Base-by-base conservation (phyloP, 2,329 filamentous ascomycete genomes). In the Alternaria alternata region DNA sequence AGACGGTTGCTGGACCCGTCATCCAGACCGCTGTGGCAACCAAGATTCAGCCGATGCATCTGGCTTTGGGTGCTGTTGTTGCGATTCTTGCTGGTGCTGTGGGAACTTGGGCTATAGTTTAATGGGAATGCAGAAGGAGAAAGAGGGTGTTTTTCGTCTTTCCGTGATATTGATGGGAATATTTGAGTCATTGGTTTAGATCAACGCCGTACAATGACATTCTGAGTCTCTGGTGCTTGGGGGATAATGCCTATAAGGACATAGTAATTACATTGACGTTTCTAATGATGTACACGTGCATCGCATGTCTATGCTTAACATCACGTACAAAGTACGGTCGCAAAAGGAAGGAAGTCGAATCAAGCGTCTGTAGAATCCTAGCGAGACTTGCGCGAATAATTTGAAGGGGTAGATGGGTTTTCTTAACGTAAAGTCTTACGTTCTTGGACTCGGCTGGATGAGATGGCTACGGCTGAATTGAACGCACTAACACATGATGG, bases 341-440 rank as follows among this genome's bases (percentile, higher is more conserved):
- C 39, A 24, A 36, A 32, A 22, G 20, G 46, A 36, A 24, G 30
- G 32, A 4, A 49, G 46, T n/a, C 20, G 20, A 18, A 38, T 38
- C 30, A 36, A 24, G 46, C 46, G 16, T 34, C 30, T 11, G 46
- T 36, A 30, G 18, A 24, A n/a, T 26, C 32, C 18, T 26, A 30
- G 32, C 46, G 32, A 34, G 32, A 8, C 30, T 36, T 49, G 46
- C 46, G 46, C 46, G 46, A 49, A 49, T 38, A 36, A 38, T 49
- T 1, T 1, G 14, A 49, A 49, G 22, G 32, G 46, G 12, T 8
- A 24, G 46, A 24, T 26, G 46, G 16, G 32, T 34, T 36, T 49
- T 49, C 14, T 26, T 22, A 38, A 49, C 46, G 46, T 49, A 49
- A 49, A 49, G 46, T 49, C 46, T 38, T 49, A 32, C 46, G 12